phyloP scores from a whole-genome alignment of 164 flowering plant genomes.

The Dillenia turbinata region DNA sequence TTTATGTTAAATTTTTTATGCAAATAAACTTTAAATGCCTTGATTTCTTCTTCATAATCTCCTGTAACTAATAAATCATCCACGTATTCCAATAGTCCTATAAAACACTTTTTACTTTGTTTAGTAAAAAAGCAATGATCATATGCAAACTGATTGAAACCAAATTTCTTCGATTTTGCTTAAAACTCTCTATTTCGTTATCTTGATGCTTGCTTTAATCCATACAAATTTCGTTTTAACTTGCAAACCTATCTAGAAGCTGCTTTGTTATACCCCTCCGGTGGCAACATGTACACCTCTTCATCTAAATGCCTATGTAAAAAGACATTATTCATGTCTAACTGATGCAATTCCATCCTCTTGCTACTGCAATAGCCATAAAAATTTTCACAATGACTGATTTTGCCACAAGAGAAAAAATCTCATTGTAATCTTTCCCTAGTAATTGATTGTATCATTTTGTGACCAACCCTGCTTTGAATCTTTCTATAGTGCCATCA shows the following conservation, averaged over 20 bases:
- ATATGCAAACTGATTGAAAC: too few species aligned
- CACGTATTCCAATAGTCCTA: background rate
- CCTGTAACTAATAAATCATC: background rate
- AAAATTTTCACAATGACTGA: background rate
- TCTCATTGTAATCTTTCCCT: background rate
- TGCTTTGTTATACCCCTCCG: too few species aligned
- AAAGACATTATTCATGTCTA: too few species aligned
- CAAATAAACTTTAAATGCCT: background rate
- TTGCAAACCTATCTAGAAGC: background rate
- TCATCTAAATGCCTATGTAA: too few species aligned
- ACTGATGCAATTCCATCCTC: too few species aligned
- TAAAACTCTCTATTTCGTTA: too few species aligned
- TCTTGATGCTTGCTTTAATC: background rate
- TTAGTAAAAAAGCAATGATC: background rate
- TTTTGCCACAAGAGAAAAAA: background rate
- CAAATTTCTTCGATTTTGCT: background rate
- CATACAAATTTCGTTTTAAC: background rate
- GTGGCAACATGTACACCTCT: too few species aligned
- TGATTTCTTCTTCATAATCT: background rate
- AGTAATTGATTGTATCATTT: background rate
- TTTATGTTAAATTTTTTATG: too few species aligned
- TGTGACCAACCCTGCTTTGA: background rate
- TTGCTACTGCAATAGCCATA: background rate
- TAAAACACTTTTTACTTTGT: too few species aligned
- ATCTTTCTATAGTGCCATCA: background rate